phyloP scores from a whole-genome alignment of 805 yeast species.

The Cyberlindnera lachancei region DNA sequence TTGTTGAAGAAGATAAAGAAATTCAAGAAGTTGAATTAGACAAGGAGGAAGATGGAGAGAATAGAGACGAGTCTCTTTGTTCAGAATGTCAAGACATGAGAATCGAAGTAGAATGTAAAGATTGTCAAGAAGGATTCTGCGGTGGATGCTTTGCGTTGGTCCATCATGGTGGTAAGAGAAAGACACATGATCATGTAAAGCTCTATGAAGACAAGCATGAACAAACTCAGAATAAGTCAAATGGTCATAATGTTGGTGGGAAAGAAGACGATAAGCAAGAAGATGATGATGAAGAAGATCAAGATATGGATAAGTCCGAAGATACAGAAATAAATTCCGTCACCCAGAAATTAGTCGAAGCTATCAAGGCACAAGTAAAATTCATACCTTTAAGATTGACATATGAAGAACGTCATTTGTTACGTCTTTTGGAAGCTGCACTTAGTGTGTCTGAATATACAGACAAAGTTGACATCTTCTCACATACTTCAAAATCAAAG shows the following conservation, averaged over 20 bases:
- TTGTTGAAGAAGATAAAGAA: conserved; percentile 23
- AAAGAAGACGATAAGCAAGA: conserved; percentile 12
- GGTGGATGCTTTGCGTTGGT: conserved; percentile 60
- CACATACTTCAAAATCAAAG: conserved; percentile 59
- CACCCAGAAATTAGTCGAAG: conserved; percentile 8
- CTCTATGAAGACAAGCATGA: conserved; percentile 17
- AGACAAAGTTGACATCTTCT: conserved; percentile 64
- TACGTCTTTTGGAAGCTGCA: conserved; percentile 67
- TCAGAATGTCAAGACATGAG: conserved; percentile 73
- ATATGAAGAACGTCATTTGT: conserved; percentile 58
- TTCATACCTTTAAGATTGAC: conserved; percentile 67
- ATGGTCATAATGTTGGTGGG: too few relatives aligned
- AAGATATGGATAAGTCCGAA: conserved; percentile 9
- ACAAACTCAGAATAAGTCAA: conserved; percentile 10
- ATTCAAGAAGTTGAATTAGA: conserved; percentile 12
- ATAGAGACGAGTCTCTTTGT: conserved; percentile 39
- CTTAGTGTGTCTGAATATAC: conserved; percentile 74
- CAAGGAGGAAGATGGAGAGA: conserved; percentile 21
- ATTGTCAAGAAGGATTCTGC: conserved; percentile 64
- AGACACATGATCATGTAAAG: conserved; percentile 32
- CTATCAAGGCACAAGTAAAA: conserved; percentile 35
- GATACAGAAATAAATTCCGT: neutral
- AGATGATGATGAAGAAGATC: conserved; percentile 18
- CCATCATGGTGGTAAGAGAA: conserved; percentile 62
- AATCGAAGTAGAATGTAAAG: conserved; percentile 49